These are phyloP conservation scores for Arxiozyma heterogenica DNA, from an alignment of 1,139 yeast genomes.

Conservation along the genomic window DNA sequence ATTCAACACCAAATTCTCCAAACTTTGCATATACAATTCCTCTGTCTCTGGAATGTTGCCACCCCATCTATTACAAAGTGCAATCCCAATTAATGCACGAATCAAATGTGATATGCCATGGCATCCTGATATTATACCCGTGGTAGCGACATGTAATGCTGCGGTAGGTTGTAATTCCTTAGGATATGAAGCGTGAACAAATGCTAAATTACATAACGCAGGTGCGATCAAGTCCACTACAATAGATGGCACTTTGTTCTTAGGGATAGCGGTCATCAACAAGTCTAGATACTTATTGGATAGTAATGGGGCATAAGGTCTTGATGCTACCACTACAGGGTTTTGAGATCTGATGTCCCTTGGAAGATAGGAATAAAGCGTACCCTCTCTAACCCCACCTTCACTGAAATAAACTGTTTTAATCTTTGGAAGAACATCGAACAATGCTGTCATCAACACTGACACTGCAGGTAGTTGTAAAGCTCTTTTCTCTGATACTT, in stretches of 20 bases:
- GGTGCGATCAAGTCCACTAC: slow-evolving; percentile 50
- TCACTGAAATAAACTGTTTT: slow-evolving; percentile 56
- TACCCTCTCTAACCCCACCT: slow-evolving; percentile 68
- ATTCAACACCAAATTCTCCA: slow-evolving; percentile 39
- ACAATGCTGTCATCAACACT: slow-evolving; percentile 47
- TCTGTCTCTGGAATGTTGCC: slow-evolving; percentile 55
- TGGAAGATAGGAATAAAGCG: slow-evolving; percentile 50
- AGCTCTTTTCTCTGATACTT: slow-evolving; percentile 53
- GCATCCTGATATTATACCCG: slow-evolving; percentile 60
- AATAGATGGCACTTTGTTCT: slow-evolving; percentile 43
- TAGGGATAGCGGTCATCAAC: slow-evolving; percentile 45
- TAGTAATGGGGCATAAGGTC: slow-evolving; percentile 55
- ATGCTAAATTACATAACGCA: slow-evolving; percentile 59
- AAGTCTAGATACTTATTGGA: slow-evolving; percentile 44
- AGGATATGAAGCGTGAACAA: slow-evolving; percentile 62
- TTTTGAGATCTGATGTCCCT: slow-evolving; percentile 48
- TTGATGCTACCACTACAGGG: slow-evolving; percentile 53
- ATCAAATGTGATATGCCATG: slow-evolving; percentile 61
- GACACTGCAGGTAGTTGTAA: slow-evolving; percentile 58
- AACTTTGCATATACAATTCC: slow-evolving; percentile 35
- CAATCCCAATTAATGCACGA: slow-evolving; percentile 56
- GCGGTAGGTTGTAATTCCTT: slow-evolving; percentile 65
- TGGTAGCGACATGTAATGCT: slow-evolving; percentile 55
- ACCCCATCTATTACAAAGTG: slow-evolving; percentile 68
- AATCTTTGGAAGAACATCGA: slow-evolving; percentile 47